Evolutionary conservation across 805 yeast species (phyloP).

Genomic region (Priceomyces melissophilus): DNA sequence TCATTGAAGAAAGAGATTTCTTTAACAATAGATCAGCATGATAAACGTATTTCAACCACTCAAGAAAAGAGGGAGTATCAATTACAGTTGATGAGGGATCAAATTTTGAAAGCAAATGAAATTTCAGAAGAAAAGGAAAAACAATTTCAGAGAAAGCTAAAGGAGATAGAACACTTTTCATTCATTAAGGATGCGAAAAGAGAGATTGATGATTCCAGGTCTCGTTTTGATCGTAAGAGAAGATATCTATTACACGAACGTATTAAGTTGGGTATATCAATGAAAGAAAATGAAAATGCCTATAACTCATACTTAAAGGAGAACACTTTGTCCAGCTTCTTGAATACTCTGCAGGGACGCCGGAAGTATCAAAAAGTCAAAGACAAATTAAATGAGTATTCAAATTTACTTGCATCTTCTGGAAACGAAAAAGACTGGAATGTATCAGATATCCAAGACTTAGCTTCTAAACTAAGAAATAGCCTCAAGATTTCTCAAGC

Average conservation of each 20-base stretch:
- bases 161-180: neutral
- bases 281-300: slow-evolving; percentile 6
- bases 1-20: slow-evolving; percentile 7
- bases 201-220: neutral
- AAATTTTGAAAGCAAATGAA: slow-evolving; percentile 3
- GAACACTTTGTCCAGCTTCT: neutral
- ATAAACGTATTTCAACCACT: slow-evolving; percentile 4
- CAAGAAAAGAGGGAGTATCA: slow-evolving; percentile 10
- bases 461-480: slow-evolving; percentile 11
- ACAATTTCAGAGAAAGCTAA: slow-evolving; percentile 2
- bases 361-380: slow-evolving; percentile 1
- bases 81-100: slow-evolving; percentile 2
- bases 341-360: slow-evolving; percentile 2
- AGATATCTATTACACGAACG: slow-evolving; percentile 5
- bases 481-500: slow-evolving; percentile 6
- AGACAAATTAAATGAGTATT: slow-evolving; percentile 10
- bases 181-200: slow-evolving; percentile 1
- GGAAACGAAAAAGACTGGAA: slow-evolving; percentile 2
- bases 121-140: neutral
- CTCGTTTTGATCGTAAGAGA: slow-evolving; percentile 1
- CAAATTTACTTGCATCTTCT: slow-evolving; percentile 5
- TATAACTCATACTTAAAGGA: neutral
- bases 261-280: slow-evolving; percentile 6
- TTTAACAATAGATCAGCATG: slow-evolving; percentile 3
- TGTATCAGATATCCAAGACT: slow-evolving; percentile 4